phyloP scores from a whole-genome alignment of 2,329 filamentous ascomycete genomes.

The Exserohilum rostratum region DNA sequence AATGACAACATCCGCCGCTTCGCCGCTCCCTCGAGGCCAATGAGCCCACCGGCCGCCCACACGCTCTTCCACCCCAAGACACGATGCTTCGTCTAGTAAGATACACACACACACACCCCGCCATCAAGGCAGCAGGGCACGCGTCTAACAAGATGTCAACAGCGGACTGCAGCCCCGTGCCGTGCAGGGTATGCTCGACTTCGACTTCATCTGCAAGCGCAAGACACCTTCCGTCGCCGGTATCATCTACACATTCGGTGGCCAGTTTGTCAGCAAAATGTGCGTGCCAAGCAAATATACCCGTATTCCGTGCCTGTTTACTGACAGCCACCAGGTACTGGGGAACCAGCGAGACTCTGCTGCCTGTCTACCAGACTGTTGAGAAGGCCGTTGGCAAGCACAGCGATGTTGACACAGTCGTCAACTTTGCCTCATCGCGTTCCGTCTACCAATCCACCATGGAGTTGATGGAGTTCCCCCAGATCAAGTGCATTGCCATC shows the following conservation, averaged over 20 bases:
- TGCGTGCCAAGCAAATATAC: conserved; percentile 47
- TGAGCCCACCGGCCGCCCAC: conserved; percentile 86
- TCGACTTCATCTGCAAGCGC: conserved; percentile 99
- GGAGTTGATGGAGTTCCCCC: conserved; percentile 96
- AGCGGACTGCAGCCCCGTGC: conserved; percentile 90
- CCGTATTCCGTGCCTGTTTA: conserved; percentile 14
- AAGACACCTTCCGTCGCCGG: conserved; percentile 93
- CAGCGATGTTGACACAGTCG: conserved; percentile 93
- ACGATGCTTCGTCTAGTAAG: conserved; percentile 97
- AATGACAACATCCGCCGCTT: conserved; percentile 99
- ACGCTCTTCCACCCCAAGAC: conserved; percentile 99
- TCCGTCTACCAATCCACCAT: conserved; percentile 98
- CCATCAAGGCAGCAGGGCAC: background rate
- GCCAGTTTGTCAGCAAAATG: conserved; percentile 99
- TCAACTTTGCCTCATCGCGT: conserved; percentile 99
- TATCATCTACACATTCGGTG: conserved; percentile 99
- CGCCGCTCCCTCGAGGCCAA: conserved; percentile 84
- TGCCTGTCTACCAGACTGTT: conserved; percentile 96
- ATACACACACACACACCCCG: conserved; percentile 22
- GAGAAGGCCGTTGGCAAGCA: conserved; percentile 95
- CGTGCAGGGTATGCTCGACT: conserved; percentile 77
- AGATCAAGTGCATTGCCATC: conserved; percentile 98
- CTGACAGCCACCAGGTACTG: conserved; percentile 70
- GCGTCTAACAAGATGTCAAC: conserved; percentile 32
- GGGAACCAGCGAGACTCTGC: conserved; percentile 98